Evolutionary conservation across 495 filamentous ascomycete genomes (phyloP), one percentile per base, ranked within the genome.

Genomic region (Parathielavia appendiculata): DNA sequence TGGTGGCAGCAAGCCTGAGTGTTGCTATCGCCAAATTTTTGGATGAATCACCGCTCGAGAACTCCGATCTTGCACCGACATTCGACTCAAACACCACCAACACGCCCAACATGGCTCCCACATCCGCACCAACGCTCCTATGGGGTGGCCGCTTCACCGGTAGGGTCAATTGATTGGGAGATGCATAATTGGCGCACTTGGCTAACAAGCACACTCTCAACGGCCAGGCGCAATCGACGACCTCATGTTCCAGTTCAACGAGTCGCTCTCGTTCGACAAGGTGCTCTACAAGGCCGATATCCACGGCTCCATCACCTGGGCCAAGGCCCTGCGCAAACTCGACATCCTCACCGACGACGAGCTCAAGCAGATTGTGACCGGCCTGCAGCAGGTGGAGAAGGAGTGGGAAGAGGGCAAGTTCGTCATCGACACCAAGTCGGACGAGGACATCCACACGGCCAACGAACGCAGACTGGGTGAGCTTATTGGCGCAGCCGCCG

Each of bases 391-490:
- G 59, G 84, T 96, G 51, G 72, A 81, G 66, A 71, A 86, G 64
- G 92, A 96, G 79, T 96, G 91, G 91, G 75, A 77, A 32, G 59
- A 63, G 14, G 76, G 73, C 47, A 79, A 55, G 4, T 91, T 91
- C 74, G 66, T 72, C 49, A 82, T 87, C 60, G 73, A 81, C 13
- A 73, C 79, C 6, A 82, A 78, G 53, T 79, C 83, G 58, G 87
- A 91, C 59, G 87, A 88, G 63, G 76, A 79, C 53, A 95, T 95
- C 61, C 92, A 96, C 74, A 96, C 92, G 0, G 91, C 92, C 55
- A 96, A 96, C 66, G 92, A 96, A 79, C 86, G 92, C 53, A 82
- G 92, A 41, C 77, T 97, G 20, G 87, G 87, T 40, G 93, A 97
- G 76, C 79, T 96, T 60, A 89, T 97, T 44, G 92, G 92, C 63